These are phyloP conservation scores for Epichloe hybrida DNA, from an alignment of 2,329 filamentous ascomycete species.

Conservation along the genomic window DNA sequence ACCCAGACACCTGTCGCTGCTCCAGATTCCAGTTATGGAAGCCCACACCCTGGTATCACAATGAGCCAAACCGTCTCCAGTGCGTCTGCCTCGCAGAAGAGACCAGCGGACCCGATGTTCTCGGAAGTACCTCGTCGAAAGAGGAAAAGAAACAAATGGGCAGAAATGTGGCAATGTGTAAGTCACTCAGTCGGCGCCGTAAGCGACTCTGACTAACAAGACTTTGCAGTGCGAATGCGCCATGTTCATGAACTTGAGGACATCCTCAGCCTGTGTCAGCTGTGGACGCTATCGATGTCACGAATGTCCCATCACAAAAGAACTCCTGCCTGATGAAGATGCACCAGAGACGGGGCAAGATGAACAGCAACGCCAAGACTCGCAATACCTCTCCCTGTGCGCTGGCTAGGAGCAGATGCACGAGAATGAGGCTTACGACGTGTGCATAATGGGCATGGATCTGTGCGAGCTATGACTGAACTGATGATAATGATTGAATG, in stretches of 20 bases:
- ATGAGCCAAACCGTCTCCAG: not conserved
- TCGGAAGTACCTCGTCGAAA: not conserved
- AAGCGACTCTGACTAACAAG: not conserved
- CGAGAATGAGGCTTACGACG: not conserved
- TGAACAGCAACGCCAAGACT: not conserved
- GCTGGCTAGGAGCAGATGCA: not conserved
- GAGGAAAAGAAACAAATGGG: not conserved
- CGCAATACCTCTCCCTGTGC: not conserved
- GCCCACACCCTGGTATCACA: constrained; percentile 3
- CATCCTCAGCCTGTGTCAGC: not conserved
- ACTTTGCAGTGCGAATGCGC: constrained; percentile 1
- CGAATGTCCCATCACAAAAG: not conserved
- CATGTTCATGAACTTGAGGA: not conserved
- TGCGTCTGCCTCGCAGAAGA: not conserved
- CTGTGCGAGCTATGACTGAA: not conserved
- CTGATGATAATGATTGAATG: not conserved
- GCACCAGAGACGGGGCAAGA: not conserved
- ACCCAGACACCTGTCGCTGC: not conserved
- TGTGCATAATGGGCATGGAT: not conserved
- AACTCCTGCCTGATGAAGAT: not conserved
- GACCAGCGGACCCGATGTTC: not conserved
- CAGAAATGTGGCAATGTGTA: constrained; percentile 5
- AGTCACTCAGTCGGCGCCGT: not conserved
- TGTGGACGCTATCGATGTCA: not conserved
- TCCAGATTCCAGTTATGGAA: constrained; percentile 5